Evolutionary conservation across 2,329 filamentous ascomycete genomes (phyloP).

Genomic region (Cladosporium sp.): DNA sequence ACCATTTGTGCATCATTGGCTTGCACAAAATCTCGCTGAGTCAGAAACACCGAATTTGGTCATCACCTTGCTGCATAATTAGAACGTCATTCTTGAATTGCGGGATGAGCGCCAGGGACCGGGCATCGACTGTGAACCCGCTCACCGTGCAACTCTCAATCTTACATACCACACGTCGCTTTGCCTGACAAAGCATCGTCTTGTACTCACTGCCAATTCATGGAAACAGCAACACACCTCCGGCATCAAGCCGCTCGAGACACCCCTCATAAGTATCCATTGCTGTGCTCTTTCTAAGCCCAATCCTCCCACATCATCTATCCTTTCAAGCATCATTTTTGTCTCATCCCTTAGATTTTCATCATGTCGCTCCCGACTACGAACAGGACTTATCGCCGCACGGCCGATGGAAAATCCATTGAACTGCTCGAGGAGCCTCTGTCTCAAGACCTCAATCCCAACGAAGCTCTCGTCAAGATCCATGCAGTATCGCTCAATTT

Average conservation of each 20-base stretch:
- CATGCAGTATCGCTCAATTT: conserved; percentile 36
- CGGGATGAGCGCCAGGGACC: background rate
- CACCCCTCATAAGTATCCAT: background rate
- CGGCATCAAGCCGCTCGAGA: background rate
- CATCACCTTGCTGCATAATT: background rate
- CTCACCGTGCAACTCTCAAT: background rate
- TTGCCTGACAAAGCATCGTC: background rate
- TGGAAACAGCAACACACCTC: background rate
- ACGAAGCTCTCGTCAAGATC: conserved; percentile 33
- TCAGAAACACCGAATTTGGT: background rate
- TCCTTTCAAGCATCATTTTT: background rate
- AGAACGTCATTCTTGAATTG: background rate
- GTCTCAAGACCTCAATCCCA: conserved; percentile 21
- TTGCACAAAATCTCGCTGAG: background rate
- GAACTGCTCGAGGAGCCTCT: conserved; percentile 44
- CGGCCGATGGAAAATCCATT: conserved; percentile 44
- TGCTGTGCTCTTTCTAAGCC: background rate
- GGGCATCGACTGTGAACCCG: background rate
- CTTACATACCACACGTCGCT: background rate
- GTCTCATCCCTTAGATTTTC: background rate
- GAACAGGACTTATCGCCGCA: conserved; percentile 1
- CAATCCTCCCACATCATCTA: background rate
- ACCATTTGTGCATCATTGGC: background rate
- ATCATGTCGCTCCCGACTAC: background rate
- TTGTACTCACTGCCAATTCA: background rate